Evolutionary conservation across 1,139 yeast genomes (phyloP), one percentile per base, ranked within the genome.

Genomic region (Lodderomyces pseudojiufengensis): DNA sequence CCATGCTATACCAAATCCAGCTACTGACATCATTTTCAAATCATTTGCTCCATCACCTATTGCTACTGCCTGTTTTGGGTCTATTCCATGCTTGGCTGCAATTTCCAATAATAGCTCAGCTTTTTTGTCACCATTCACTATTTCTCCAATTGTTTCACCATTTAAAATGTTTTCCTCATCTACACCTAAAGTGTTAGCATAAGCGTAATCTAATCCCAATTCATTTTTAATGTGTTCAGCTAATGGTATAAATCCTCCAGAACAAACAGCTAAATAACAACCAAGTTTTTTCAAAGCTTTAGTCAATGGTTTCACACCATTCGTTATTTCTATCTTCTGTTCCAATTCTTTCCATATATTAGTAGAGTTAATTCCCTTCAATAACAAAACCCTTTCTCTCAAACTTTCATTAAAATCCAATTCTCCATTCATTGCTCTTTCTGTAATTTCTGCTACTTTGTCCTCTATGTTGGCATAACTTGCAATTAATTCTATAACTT

Each of bases 31-130:
- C 90, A 95, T 95, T 29, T 77, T 76, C 55, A 94, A 68, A 60
- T 94, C 99, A 52, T 94, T 94, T 18, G 97, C 95, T 23, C 98
- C 98, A 56, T 94, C 98, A 22, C 99, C 99, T 26, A 94, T 86
- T 27, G 97, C 97, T 33, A 86, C 82, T 0, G 82, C 78, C 12
- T 71, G 56, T 29, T 59, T 61, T 3, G 83, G 63, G 20, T 76
- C 77, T 23, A 90, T 71, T 3, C 61, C 60, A 46, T 85, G 87
- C 38, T 72, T 73, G 3, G 56, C 47, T 1, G 96, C 94, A 29
- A 92, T 78, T 49, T 78, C 75, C 33, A 70, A 59, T 36, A 92
- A 65, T 15, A 92, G 70, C 37, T 78, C 74, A 0, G 95, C 95
- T 60, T 94, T 94, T 48, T 73, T 78, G 24, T 75, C 74, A 10